A percentile compares a stretch with the other conserved stretches of the same genome.
phyloP scores from a whole-genome alignment of 345 rosid genomes.

The Gossypium stocksii region DNA sequence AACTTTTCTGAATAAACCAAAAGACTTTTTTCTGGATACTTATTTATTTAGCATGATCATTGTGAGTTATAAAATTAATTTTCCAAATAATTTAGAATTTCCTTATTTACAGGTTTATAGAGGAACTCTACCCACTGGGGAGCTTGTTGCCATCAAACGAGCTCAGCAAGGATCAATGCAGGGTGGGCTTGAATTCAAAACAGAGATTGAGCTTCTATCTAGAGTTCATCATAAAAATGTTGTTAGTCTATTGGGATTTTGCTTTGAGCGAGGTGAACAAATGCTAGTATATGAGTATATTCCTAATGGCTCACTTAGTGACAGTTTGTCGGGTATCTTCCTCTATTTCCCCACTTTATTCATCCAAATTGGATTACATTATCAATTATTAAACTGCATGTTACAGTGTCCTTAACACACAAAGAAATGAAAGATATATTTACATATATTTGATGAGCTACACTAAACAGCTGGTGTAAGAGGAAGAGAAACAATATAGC shows the following conservation, averaged over 20 bases:
- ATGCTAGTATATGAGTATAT: slow-evolving; percentile 73
- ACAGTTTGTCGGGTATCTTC: slow-evolving; percentile 60
- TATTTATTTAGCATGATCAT: not conserved
- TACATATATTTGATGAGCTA: not conserved
- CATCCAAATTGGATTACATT: not conserved
- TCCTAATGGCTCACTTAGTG: slow-evolving; percentile 60
- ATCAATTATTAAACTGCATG: slow-evolving; percentile 1
- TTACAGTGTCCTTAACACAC: not conserved
- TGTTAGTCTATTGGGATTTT: slow-evolving; percentile 66
- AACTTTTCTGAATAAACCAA: not conserved
- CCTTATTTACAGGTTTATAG: slow-evolving; percentile 54
- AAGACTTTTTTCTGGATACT: not conserved
- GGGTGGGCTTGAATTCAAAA: slow-evolving; percentile 80
- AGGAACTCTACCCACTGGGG: slow-evolving; percentile 54
- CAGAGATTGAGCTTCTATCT: slow-evolving; percentile 83
- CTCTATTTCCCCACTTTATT: not conserved
- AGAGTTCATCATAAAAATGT: slow-evolving; percentile 86
- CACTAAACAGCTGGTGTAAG: not conserved
- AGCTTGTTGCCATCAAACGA: slow-evolving; percentile 66
- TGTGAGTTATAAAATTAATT: not conserved
- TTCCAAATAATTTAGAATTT: slow-evolving; percentile 4
- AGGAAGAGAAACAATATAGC: not conserved
- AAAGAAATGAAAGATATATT: not conserved
- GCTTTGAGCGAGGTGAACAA: slow-evolving; percentile 65
- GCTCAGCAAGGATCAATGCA: slow-evolving; percentile 82